Conservation (phyloP, 805 yeast genomes). For the Nakazawaea laoshanensis region DNA sequence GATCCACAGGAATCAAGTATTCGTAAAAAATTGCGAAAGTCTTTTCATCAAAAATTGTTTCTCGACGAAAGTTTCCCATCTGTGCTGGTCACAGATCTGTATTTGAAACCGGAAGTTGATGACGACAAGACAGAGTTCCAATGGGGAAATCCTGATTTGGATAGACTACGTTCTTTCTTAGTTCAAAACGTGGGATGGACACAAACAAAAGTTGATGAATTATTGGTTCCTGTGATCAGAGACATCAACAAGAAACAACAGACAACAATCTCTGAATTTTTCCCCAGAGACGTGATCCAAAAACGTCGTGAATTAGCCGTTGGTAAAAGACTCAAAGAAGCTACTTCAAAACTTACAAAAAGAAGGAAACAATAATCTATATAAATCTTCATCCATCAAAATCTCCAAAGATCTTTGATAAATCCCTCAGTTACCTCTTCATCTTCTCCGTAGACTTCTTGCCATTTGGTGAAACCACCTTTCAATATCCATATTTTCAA, state of each 20-base stretch:
- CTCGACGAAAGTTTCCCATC: slow-evolving; percentile 68
- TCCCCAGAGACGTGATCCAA: slow-evolving; percentile 48
- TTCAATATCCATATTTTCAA: slow-evolving; percentile 59
- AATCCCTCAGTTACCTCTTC: slow-evolving; percentile 52
- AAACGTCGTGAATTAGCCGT: slow-evolving; percentile 35
- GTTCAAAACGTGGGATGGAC: slow-evolving; percentile 74
- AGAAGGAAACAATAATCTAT: slow-evolving; percentile 9
- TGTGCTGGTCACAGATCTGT: slow-evolving; percentile 60
- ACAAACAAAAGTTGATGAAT: slow-evolving; percentile 66
- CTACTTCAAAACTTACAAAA: slow-evolving; percentile 39
- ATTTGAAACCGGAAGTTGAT: slow-evolving; percentile 76
- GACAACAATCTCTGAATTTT: slow-evolving; percentile 56
- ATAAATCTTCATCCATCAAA: background rate
- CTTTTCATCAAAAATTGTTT: slow-evolving; percentile 46
- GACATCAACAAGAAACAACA: slow-evolving; percentile 68
- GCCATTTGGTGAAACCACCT: slow-evolving; percentile 91
- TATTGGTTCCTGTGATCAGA: slow-evolving; percentile 75
- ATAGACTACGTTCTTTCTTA: slow-evolving; percentile 63
- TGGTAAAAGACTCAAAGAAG: slow-evolving; percentile 56
- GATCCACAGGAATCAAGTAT: slow-evolving; percentile 37
- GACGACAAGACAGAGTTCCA: slow-evolving; percentile 65
- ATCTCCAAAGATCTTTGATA: slow-evolving; percentile 29
- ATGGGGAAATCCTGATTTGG: slow-evolving; percentile 90
- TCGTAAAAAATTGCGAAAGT: slow-evolving; percentile 47
- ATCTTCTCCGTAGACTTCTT: slow-evolving; percentile 63